Evolutionary conservation across 1,139 yeast genomes (phyloP), one percentile per base, ranked within the genome.

Genomic region (Candida labiduridarum): DNA sequence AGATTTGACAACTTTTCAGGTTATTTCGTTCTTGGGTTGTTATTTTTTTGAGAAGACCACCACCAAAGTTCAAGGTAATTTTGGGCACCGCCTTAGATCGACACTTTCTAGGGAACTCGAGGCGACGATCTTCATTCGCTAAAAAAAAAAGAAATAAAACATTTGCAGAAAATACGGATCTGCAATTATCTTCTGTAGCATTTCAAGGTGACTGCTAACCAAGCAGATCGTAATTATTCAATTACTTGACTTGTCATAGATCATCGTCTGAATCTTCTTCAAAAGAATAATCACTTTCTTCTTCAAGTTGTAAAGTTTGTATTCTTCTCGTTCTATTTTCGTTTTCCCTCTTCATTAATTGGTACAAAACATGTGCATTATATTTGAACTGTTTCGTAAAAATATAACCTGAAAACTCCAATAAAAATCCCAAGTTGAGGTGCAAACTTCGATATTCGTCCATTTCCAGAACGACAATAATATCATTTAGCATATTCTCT

Each of bases 401-500:
- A 10, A 52, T 27, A 27, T 52, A 52, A 3, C 51, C 53, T n/a
- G 47, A 47, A 30, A 47, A 47, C 41, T 43, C 43, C 31, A 47
- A 34, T 38, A 47, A 16, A 19, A 43, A 47, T 2, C 31, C 49
- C 14, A 41, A 35, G 14, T 41, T 14, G 4, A 46, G 38, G 10
- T 18, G 15, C 22, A 41, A 35, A 15, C 16, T 27, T 8, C 31
- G 15, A 31, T 16, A 38, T 11, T 34, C 42, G 15, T 14, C 29
- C 19, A 14, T 33, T 41, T 43, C 11, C 40, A 22, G 45, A 11
- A 43, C 36, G 2, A 25, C 30, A 5, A n/a, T 14, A 15, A 43
- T 40, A n/a, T 33, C 9, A 25, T 25, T 33, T 6, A 41, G 74
- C 39, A 66, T 45, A 52, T 66, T 71, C 44, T 80, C 64, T 55